Evolutionary conservation across 768 basidiomycete species (phyloP).

Genomic region (Pleurotus tuoliensis): DNA sequence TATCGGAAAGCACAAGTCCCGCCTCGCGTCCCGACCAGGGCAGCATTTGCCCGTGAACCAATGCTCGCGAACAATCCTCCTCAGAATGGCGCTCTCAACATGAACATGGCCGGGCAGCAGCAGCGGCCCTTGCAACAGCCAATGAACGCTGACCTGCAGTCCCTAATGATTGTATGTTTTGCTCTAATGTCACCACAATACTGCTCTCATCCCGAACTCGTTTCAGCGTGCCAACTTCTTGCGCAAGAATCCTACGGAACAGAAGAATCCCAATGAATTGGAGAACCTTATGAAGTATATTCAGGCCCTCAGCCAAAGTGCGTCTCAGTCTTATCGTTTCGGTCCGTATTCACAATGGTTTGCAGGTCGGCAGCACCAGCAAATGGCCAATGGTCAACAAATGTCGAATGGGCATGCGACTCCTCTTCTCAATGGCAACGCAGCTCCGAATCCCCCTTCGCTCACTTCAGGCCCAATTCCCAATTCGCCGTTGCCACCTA

Average conservation of each 20-base stretch:
- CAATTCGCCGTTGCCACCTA: conserved; percentile 36
- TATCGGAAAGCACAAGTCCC: conserved; percentile 6
- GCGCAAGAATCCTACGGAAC: conserved; percentile 47
- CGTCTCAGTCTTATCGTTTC: conserved; percentile 13
- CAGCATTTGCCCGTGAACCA: conserved; percentile 5
- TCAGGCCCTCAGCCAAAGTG: conserved; percentile 38
- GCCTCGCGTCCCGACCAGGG: conserved; percentile 4
- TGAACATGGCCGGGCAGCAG: background rate
- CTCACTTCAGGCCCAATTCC: conserved; percentile 48
- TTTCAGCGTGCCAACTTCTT: conserved; percentile 45
- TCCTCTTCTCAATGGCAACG: conserved; percentile 34
- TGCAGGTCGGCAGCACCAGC: conserved; percentile 1
- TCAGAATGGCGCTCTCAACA: conserved; percentile 7
- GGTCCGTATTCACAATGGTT: conserved; percentile 1
- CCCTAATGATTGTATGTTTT: background rate
- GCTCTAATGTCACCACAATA: background rate
- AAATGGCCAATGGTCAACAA: conserved; percentile 11
- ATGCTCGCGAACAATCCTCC: conserved; percentile 7
- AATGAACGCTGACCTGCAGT: background rate
- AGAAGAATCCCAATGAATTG: conserved; percentile 42
- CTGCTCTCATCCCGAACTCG: conserved; percentile 5
- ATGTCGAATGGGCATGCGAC: conserved; percentile 49
- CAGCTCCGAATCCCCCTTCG: conserved; percentile 32
- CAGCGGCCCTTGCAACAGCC: background rate
- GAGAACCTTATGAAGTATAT: conserved; percentile 46